Conservation (phyloP, 441 rosid genomes). For the Aquilaria agallochum region DNA sequence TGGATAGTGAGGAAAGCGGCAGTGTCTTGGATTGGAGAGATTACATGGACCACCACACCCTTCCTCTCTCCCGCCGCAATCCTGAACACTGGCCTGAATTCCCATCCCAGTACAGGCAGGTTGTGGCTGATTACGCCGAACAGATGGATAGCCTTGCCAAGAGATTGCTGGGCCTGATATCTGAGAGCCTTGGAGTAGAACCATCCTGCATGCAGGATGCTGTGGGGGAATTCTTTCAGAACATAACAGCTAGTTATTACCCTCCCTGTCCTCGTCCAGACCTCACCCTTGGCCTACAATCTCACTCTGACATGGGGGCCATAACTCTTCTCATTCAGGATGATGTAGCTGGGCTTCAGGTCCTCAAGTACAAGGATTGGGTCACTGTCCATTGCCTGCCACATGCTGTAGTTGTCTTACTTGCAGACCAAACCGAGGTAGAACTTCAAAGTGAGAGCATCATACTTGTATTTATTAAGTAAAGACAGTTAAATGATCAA, state of each 20-base stretch:
- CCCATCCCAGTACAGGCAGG: slow-evolving; percentile 65
- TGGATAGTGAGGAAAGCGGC: slow-evolving; percentile 21
- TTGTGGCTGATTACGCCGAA: slow-evolving; percentile 52
- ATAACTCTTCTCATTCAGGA: slow-evolving; percentile 85
- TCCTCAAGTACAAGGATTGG: slow-evolving; percentile 66
- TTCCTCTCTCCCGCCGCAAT: slow-evolving; percentile 73
- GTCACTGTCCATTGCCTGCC: slow-evolving; percentile 50
- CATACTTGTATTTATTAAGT: slow-evolving; percentile 1
- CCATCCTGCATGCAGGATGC: slow-evolving; percentile 47
- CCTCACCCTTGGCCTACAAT: slow-evolving; percentile 83
- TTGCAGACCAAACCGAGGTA: slow-evolving; percentile 92
- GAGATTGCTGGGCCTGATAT: slow-evolving; percentile 54
- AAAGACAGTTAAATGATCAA: neutral
- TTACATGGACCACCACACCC: slow-evolving; percentile 87
- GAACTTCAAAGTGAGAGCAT: neutral
- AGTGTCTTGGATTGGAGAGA: slow-evolving; percentile 89
- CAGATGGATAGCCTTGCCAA: slow-evolving; percentile 53
- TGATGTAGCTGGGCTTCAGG: slow-evolving; percentile 80
- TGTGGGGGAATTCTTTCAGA: slow-evolving; percentile 78
- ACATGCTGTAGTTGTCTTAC: slow-evolving; percentile 61
- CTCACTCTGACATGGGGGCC: slow-evolving; percentile 85
- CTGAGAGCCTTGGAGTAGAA: slow-evolving; percentile 58
- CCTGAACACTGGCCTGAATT: slow-evolving; percentile 67
- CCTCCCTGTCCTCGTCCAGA: slow-evolving; percentile 93
- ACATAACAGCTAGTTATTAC: slow-evolving; percentile 78